Base-by-base conservation (phyloP, 805 yeast species). In the Cyberlindnera xishuangbannaensis region DNA sequence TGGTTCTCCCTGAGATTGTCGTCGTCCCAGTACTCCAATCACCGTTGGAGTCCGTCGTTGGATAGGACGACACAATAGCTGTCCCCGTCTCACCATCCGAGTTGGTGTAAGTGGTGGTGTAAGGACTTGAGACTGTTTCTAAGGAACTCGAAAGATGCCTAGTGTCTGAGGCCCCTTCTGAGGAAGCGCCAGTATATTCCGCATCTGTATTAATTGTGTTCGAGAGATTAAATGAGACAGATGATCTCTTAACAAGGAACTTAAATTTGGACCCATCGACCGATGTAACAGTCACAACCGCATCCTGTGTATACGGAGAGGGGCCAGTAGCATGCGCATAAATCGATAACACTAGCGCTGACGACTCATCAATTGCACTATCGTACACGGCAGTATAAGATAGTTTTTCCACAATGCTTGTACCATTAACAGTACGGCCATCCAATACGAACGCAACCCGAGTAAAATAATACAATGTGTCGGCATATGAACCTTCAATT, bases 91-190 rank as follows among this genome's bases (percentile, higher is more conserved):
- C 12, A 12, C 30, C 34, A 15, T 14, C 28, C 12, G 28, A 10
- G 10, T 22, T 17, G 24, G 32, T 21, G n/a, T 5, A 16, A 15
- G 28, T 30, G 16, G 39, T 27, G n/a, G 34, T 26, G 31, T 26
- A 30, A 3, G 21, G 22, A 15, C 18, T 6, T 9, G 28, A 9
- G 15, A 25, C 28, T 7, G 28, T 25, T 8, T 14, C 28, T 11
- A 9, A 20, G 23, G n/a, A n/a, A n/a, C n/a, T n/a, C n/a, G n/a
- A n/a, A n/a, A n/a, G n/a, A n/a, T n/a, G n/a, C n/a, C n/a, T n/a
- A n/a, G n/a, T n/a, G n/a, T n/a, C n/a, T n/a, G n/a, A n/a, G n/a
- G n/a, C n/a, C n/a, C n/a, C n/a, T n/a, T n/a, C n/a, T n/a, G n/a
- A n/a, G n/a, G n/a, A n/a, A n/a, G n/a, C n/a, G n/a, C n/a, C n/a